Evolutionary conservation across 805 yeast genomes (phyloP), one percentile per base, ranked within the genome.

Genomic region (Brettanomyces anomalus): DNA sequence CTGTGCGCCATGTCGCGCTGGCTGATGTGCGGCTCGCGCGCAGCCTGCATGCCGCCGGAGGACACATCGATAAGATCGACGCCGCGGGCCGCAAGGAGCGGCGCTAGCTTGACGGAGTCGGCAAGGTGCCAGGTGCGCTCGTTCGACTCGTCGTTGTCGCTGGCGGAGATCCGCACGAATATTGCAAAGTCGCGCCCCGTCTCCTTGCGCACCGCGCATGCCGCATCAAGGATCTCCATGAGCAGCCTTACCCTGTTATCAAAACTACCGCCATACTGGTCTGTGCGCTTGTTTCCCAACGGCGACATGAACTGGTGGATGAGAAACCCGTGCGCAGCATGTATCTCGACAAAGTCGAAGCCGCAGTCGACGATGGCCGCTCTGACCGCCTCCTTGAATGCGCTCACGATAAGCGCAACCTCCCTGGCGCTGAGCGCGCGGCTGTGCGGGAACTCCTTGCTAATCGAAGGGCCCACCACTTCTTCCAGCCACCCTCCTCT

Each of bases 51-150:
- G 37, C 79, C 79, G 45, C 81, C 82, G 6, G 76, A 62, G 1
- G 81, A 74, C 36, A 72, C 65, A 52, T 79, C 84, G 32, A 78
- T 47, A 15, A 77, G 57, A 45, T 74, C 76, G 37, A 78, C 66
- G 8, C 76, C 78, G 26, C 42, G 17, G 18, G 66, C 63, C 15
- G 60, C 59, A 6, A 73, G 55, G 6, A 61, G 46, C n/a, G 63
- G 60, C 0, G 71, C 65, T 33, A 74, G 53, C 43, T 60, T 58
- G 28, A 66, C 50, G 3, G 76, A 57, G 47, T 76, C 79, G 31
- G 67, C 68, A 32, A 69, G 53, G 2, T 56, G 65, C 76, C 77
- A 72, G 4, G 65, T 59, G 1, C 56, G 57, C 19, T 57, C 53
- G 26, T 65, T 62, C n/a, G 59, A 61, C 33, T 62, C 64, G 19